These are phyloP conservation scores for Exophiala aquamarina DNA, from an alignment of 2,329 filamentous ascomycete genomes.

Conservation along the genomic window DNA sequence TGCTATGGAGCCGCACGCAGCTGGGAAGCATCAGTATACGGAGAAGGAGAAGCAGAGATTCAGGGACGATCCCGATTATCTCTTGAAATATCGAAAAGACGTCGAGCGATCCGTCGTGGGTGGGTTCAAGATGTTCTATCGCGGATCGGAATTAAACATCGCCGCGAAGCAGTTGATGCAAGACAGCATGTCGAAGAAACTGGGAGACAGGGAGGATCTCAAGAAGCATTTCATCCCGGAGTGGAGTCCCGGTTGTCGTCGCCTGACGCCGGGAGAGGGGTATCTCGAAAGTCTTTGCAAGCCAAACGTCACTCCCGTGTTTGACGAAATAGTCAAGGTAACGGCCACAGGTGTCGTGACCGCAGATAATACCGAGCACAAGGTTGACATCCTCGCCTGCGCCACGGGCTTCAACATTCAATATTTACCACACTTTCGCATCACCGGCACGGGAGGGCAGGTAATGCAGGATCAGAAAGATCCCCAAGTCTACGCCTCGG, in stretches of 20 bases:
- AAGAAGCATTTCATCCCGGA: slow-evolving; percentile 25
- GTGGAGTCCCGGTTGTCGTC: slow-evolving; percentile 42
- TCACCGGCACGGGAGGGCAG: slow-evolving; percentile 34
- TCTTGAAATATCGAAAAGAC: slow-evolving; percentile 15
- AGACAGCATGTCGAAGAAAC: slow-evolving; percentile 25
- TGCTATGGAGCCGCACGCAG: slow-evolving; percentile 19
- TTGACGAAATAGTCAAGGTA: slow-evolving; percentile 28
- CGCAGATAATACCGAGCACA: slow-evolving; percentile 28
- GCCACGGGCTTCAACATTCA: slow-evolving; percentile 39
- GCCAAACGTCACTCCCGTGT: slow-evolving; percentile 27
- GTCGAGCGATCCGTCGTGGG: slow-evolving; percentile 15
- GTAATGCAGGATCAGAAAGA: slow-evolving; percentile 46
- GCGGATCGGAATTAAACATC: slow-evolving; percentile 16
- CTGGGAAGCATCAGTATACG: slow-evolving; percentile 22
- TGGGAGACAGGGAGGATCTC: slow-evolving; percentile 25
- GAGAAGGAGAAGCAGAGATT: slow-evolving; percentile 24
- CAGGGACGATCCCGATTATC: slow-evolving; percentile 17
- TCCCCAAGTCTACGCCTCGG: slow-evolving; percentile 44
- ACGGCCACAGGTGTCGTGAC: slow-evolving; percentile 34
- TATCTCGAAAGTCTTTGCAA: slow-evolving; percentile 23
- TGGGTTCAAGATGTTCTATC: slow-evolving; percentile 19
- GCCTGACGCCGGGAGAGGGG: slow-evolving; percentile 45
- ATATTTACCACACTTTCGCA: slow-evolving; percentile 45
- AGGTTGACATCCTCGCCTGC: slow-evolving; percentile 37
- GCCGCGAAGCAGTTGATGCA: slow-evolving; percentile 16